Evolutionary conservation across 768 basidiomycete species (phyloP).

Genomic region (Candolleomyces eurysporus): DNA sequence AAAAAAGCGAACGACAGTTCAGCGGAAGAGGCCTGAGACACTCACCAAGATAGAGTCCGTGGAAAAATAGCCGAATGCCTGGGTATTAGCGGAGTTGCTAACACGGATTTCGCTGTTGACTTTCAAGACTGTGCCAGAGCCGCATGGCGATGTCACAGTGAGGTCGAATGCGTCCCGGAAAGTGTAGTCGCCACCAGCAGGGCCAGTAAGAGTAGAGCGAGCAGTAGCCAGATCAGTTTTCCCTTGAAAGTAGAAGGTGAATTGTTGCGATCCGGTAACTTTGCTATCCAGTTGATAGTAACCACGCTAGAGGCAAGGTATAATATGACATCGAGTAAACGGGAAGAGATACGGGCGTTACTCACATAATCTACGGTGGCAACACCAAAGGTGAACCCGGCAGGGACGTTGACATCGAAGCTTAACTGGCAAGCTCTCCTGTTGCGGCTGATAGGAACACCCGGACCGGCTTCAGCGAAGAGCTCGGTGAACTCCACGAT

Average conservation of each 20-base stretch:
- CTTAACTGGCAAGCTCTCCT: conserved; percentile 23
- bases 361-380: conserved; percentile 19
- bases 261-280: neutral
- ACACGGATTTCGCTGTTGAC: neutral
- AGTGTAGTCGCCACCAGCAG: conserved; percentile 1
- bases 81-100: neutral
- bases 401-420: conserved; percentile 19
- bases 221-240: neutral
- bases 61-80: neutral
- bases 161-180: conserved; percentile 6
- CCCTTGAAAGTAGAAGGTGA: neutral
- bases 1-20: neutral
- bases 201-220: neutral
- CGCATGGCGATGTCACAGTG: conserved; percentile 6
- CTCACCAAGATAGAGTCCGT: neutral
- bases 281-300: conserved; percentile 20
- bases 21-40: neutral
- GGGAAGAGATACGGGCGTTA: neutral
- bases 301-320: conserved; percentile 4
- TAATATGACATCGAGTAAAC: neutral
- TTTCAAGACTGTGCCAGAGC: neutral
- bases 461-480: conserved; percentile 14
- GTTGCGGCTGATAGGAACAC: conserved; percentile 15
- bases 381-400: conserved; percentile 21
- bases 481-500: neutral